Percentiles rank a stretch among this genome's conserved stretches.
These are phyloP conservation scores for Termitomyces sp. DNA, from an alignment of 768 basidiomycete genomes.

Conservation along the genomic window DNA sequence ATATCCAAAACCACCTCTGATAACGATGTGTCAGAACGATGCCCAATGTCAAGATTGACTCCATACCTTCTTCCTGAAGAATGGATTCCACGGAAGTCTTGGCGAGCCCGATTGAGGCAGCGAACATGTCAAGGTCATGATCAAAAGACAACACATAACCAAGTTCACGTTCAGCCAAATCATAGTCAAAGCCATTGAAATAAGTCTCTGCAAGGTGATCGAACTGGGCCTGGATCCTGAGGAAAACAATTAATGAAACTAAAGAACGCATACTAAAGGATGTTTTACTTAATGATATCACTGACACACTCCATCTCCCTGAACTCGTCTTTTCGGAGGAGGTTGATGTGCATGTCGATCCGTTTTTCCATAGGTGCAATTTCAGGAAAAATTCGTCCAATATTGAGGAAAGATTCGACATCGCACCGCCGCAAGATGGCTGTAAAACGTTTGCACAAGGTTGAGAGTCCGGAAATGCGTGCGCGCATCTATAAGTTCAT, in stretches of 20 bases:
- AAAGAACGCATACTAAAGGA: constrained; percentile 5
- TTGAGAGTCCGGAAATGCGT: constrained; percentile 73
- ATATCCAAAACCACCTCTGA: constrained; percentile 70
- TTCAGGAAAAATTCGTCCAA: constrained; percentile 80
- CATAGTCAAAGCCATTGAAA: constrained; percentile 77
- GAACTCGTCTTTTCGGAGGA: constrained; percentile 84
- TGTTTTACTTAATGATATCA: constrained; percentile 76
- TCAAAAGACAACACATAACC: constrained; percentile 81
- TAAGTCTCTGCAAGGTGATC: constrained; percentile 89
- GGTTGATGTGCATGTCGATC: constrained; percentile 87
- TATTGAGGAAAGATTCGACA: constrained; percentile 78
- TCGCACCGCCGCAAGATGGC: constrained; percentile 77
- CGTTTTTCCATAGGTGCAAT: constrained; percentile 85
- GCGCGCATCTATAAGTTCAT: constrained; percentile 61
- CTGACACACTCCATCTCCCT: constrained; percentile 89
- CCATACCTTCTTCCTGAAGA: constrained; percentile 70
- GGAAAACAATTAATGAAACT: background rate
- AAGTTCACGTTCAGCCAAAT: constrained; percentile 85
- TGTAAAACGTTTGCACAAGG: constrained; percentile 85
- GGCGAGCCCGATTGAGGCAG: constrained; percentile 84
- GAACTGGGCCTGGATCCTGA: constrained; percentile 87
- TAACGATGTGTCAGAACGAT: background rate
- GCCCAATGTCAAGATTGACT: background rate
- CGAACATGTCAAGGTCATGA: constrained; percentile 89
- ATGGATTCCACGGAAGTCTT: constrained; percentile 79